Conservation (phyloP, 768 basidiomycete species). For the Trametes maxima region DNA sequence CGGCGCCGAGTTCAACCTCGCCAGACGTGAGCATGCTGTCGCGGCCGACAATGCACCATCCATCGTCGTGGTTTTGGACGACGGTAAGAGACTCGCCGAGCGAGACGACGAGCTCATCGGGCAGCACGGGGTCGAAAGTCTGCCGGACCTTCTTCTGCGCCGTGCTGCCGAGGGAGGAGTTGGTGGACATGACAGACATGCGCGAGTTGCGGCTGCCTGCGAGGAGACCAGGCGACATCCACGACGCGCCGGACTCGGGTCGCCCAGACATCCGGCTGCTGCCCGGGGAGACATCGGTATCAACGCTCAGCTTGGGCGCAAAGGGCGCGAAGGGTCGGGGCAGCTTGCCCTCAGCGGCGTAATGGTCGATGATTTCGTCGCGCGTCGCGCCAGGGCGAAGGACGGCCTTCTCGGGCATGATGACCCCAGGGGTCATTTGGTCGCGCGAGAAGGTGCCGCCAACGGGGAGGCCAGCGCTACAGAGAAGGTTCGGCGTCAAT, state of each 20-base stretch:
- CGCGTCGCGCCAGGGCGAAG: constrained; percentile 39
- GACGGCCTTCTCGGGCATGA: constrained; percentile 56
- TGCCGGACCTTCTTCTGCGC: constrained; percentile 55
- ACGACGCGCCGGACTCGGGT: constrained; percentile 26
- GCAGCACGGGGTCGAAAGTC: constrained; percentile 66
- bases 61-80: constrained; percentile 73
- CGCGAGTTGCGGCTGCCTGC: constrained; percentile 17
- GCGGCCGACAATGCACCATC: constrained; percentile 76
- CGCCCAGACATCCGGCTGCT: constrained; percentile 16
- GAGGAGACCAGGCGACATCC: constrained; percentile 14
- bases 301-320: constrained; percentile 29
- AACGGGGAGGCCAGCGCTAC: constrained; percentile 13
- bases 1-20: constrained; percentile 66
- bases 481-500: neutral
- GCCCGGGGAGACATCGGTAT: neutral
- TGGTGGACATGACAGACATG: constrained; percentile 26
- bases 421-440: constrained; percentile 46
- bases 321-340: constrained; percentile 47
- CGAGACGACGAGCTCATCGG: constrained; percentile 67
- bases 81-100: constrained; percentile 63
- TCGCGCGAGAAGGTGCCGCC: constrained; percentile 43
- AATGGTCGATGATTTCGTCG: constrained; percentile 48
- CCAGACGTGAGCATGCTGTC: constrained; percentile 41
- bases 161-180: constrained; percentile 20
- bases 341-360: constrained; percentile 44